phyloP scores from a whole-genome alignment of 371 early-diverging fungal genomes.

The Dichotomocladium elegans region DNA sequence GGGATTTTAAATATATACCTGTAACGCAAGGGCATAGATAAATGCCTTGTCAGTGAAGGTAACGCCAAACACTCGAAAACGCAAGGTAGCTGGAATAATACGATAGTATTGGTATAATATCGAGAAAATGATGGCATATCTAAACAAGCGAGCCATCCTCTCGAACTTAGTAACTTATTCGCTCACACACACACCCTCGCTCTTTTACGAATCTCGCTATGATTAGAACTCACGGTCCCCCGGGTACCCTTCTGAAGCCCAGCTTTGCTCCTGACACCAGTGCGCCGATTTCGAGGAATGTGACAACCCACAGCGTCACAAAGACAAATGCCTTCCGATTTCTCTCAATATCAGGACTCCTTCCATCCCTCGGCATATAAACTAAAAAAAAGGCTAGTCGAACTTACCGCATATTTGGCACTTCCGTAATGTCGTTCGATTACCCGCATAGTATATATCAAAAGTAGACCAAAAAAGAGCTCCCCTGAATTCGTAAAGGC shows the following conservation, averaged over 20 bases:
- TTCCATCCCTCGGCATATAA: not conserved
- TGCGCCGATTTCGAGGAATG: constrained; percentile 49
- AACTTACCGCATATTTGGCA: constrained; percentile 59
- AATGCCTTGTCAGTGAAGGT: constrained; percentile 62
- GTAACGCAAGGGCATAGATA: constrained; percentile 54
- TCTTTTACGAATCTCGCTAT: not conserved
- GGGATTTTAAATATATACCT: constrained; percentile 51
- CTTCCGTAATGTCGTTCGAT: constrained; percentile 75
- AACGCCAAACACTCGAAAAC: constrained; percentile 61
- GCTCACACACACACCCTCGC: no score
- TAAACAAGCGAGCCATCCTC: constrained; percentile 1
- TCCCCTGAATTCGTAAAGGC: constrained; percentile 65
- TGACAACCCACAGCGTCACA: constrained; percentile 50
- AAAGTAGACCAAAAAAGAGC: constrained; percentile 61
- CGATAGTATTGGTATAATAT: constrained; percentile 58
- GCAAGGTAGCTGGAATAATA: constrained; percentile 57
- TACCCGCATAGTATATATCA: constrained; percentile 64
- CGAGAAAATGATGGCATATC: constrained; percentile 61
- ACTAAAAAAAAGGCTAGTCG: not conserved
- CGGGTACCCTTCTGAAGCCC: constrained; percentile 53
- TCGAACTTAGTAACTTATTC: not conserved
- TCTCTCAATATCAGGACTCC: not conserved
- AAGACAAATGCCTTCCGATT: constrained; percentile 62
- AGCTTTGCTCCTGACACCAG: constrained; percentile 42
- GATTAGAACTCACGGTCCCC: constrained; percentile 55